These are phyloP conservation scores for Takakia lepidozioides DNA, from an alignment of 225 moss, liverwort and hornwort genomes.

Conservation along the genomic window DNA sequence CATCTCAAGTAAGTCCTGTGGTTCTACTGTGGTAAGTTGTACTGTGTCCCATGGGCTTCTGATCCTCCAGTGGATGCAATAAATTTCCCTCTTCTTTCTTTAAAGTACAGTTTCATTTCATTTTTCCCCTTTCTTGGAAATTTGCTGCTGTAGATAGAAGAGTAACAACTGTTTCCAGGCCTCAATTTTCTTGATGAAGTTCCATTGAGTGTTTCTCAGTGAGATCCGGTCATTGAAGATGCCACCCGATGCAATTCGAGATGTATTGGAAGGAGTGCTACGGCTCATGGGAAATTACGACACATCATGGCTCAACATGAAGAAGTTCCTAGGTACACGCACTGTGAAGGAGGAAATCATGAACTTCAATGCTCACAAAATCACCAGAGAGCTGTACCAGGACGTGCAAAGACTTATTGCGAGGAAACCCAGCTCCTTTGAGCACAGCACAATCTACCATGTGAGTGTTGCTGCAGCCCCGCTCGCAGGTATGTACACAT, in stretches of 20 bases:
- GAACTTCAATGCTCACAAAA: constrained; percentile 24
- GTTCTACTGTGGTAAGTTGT: no score
- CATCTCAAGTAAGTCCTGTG: constrained; percentile 34
- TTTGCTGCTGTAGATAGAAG: no score
- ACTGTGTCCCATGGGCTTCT: no score
- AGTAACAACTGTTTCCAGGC: no score
- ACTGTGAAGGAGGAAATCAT: constrained; percentile 30
- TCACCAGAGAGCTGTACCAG: constrained; percentile 14
- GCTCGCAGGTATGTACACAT: constrained; percentile 16
- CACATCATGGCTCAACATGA: constrained; percentile 33
- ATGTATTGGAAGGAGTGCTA: constrained; percentile 29
- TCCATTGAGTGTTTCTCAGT: no score
- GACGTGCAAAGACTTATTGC: constrained; percentile 26
- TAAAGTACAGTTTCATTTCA: no score
- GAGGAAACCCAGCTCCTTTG: constrained; percentile 16
- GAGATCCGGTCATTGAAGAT: constrained; percentile 30
- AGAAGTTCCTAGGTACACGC: constrained; percentile 16
- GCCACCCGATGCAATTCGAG: constrained; percentile 25
- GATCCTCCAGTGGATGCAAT: no score
- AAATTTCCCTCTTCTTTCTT: no score
- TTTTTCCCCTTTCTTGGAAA: no score
- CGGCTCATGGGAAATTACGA: constrained; percentile 25
- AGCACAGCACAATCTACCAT: constrained; percentile 24
- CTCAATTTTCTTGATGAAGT: no score
- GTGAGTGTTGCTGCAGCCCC: constrained; percentile 35